Percentiles rank a stretch among this genome's conserved stretches.
These are phyloP conservation scores for Fusarium mundagurra DNA, from an alignment of 2,329 filamentous ascomycete species.

Conservation along the genomic window DNA sequence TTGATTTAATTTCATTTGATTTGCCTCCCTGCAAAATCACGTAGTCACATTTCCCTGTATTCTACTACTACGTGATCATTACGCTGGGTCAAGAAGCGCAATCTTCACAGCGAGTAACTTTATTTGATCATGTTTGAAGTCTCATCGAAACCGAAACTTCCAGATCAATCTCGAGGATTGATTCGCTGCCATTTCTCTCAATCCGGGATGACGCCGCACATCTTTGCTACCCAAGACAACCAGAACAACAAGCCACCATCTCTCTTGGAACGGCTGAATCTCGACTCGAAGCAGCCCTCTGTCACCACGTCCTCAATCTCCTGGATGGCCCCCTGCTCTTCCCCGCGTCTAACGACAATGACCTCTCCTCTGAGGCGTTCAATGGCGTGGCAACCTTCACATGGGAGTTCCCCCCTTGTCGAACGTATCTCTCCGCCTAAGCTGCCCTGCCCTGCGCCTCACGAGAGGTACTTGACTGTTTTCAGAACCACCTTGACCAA, in stretches of 20 bases:
- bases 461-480: slow-evolving; percentile 10
- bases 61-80: neutral
- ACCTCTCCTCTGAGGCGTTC: slow-evolving; percentile 31
- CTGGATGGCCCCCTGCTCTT: neutral
- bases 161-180: neutral
- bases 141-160: neutral
- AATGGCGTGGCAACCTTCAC: slow-evolving; percentile 17
- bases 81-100: neutral
- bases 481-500: slow-evolving; percentile 28
- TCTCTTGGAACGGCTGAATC: slow-evolving; percentile 2
- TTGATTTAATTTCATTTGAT: neutral
- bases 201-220: neutral
- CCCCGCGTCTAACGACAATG: slow-evolving; percentile 7
- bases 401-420: slow-evolving; percentile 1
- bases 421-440: slow-evolving; percentile 4
- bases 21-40: slow-evolving; percentile 8
- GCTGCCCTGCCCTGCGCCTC: neutral
- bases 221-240: neutral
- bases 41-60: neutral
- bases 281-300: neutral
- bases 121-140: neutral
- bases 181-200: neutral
- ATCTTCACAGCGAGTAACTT: neutral
- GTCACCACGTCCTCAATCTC: neutral
- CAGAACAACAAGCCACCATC: slow-evolving; percentile 4